Conservation (phyloP, 2,329 filamentous ascomycete species). For the Capronia americana region DNA sequence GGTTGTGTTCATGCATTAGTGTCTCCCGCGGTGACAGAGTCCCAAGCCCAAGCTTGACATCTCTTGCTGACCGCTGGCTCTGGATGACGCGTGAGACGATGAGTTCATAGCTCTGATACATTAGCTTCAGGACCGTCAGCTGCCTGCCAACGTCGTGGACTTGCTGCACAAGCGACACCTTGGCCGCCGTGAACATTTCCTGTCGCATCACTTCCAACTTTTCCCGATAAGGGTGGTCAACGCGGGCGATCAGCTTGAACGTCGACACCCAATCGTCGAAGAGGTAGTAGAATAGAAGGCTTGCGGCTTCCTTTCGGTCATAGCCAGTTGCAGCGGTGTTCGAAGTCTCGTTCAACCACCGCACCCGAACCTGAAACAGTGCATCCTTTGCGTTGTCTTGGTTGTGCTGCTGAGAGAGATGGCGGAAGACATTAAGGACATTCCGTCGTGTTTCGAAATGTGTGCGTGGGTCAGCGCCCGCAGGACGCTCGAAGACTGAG, state of each 20-base stretch:
- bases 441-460: slow-evolving; percentile 59
- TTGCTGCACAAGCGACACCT: slow-evolving; percentile 54
- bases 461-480: slow-evolving; percentile 49
- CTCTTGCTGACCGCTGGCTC: slow-evolving; percentile 45
- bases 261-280: slow-evolving; percentile 72
- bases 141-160: slow-evolving; percentile 67
- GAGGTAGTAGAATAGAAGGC: slow-evolving; percentile 70
- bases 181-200: slow-evolving; percentile 62
- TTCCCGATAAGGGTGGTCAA: slow-evolving; percentile 59
- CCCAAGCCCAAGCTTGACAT: slow-evolving; percentile 11
- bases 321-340: slow-evolving; percentile 5
- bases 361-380: slow-evolving; percentile 56
- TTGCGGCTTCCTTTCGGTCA: slow-evolving; percentile 59
- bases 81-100: slow-evolving; percentile 68
- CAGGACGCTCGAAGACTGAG: slow-evolving; percentile 54
- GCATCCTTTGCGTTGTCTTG: slow-evolving; percentile 55
- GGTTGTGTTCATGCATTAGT: neutral
- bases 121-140: slow-evolving; percentile 65
- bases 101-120: slow-evolving; percentile 67
- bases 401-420: slow-evolving; percentile 62
- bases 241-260: slow-evolving; percentile 64
- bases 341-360: slow-evolving; percentile 43
- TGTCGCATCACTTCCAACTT: slow-evolving; percentile 58
- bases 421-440: slow-evolving; percentile 65
- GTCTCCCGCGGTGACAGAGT: slow-evolving; percentile 5